Percentiles rank a stretch among this genome's conserved stretches.
Evolutionary conservation across 2,329 filamentous ascomycete genomes (phyloP).

Genomic region (Neonectria punicea): DNA sequence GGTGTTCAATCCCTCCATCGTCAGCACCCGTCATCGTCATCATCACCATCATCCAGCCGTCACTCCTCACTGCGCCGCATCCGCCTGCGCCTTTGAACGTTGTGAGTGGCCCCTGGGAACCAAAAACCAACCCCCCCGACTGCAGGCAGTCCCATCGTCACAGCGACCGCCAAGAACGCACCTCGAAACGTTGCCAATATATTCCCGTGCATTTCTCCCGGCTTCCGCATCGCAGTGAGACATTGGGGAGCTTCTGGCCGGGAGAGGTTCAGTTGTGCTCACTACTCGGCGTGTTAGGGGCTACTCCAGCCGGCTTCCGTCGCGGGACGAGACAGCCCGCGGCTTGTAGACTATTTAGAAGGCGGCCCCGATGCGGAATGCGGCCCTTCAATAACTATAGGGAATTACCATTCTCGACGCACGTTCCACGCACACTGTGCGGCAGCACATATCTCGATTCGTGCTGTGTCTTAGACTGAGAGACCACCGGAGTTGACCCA

Average conservation of each 20-base stretch:
- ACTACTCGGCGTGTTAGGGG: background rate
- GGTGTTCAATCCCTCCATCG: no score
- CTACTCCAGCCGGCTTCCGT: background rate
- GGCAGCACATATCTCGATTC: slow-evolving; percentile 4
- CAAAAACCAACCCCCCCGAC: no score
- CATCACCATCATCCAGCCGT: background rate
- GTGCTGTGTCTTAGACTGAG: slow-evolving; percentile 4
- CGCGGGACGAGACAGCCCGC: background rate
- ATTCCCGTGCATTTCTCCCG: background rate
- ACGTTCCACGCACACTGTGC: slow-evolving; percentile 6
- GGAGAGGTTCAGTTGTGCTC: background rate
- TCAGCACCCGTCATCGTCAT: background rate
- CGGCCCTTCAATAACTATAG: background rate
- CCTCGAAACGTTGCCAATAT: background rate
- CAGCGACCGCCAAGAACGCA: background rate
- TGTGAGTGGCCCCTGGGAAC: slow-evolving; percentile 1
- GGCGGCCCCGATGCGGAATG: slow-evolving; percentile 5
- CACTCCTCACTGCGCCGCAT: background rate
- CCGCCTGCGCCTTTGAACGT: background rate
- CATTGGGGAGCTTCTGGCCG: background rate
- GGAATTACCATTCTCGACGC: slow-evolving; percentile 7
- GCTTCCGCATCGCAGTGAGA: background rate
- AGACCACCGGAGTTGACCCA: slow-evolving; percentile 12
- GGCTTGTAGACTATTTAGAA: background rate
- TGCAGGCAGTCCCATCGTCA: background rate